Evolutionary conservation across 1,139 yeast genomes (phyloP), one percentile per base, ranked within the genome.

Genomic region (Yamadazyma friedrichii): DNA sequence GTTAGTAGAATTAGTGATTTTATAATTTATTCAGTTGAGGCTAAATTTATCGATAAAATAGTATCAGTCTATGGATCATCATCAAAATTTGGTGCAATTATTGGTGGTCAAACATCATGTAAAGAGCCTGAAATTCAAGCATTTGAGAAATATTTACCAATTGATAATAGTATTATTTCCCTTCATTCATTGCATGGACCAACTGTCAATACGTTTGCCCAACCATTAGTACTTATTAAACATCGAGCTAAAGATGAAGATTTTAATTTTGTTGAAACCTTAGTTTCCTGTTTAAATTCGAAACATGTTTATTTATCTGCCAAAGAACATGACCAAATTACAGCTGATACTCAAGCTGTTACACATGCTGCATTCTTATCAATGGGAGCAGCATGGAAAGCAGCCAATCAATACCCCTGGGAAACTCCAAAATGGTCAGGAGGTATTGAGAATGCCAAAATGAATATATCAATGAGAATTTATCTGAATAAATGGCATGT

Each of bases 61-160:
- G 96, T 89, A 6, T 57, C 78, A 5, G 39, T 66, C 28, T 93
- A 89, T 59, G 97, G 96, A 0, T 94, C 96, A 0, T 72, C 96
- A 0, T 84, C 96, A 3, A 93, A 89, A 59, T 65, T 79, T 12
- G 95, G 95, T 2, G 85, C 96, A 3, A 79, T 89, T 39, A 96
- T 93, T 9, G 98, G 98, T n/a, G 98, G 98, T 4, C 98, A 93
- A 61, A 91, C 98, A 0, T 87, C 96, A 5, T 93, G 98, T 65
- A 93, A 93, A 58, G 84, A 80, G 15, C 95, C 95, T 0, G 98
- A 93, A 58, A 84, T 93, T 33, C 71, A 67, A 15, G 97, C 98
- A 0, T 88, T 93, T 59, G 97, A 89, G 54, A 67, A 69, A 41
- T 65, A 76, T 51, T 61, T 88, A 31, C 97, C 98, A 0, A 46